phyloP scores from a whole-genome alignment of 2,329 filamentous ascomycete genomes.

The Septoria linicola region DNA sequence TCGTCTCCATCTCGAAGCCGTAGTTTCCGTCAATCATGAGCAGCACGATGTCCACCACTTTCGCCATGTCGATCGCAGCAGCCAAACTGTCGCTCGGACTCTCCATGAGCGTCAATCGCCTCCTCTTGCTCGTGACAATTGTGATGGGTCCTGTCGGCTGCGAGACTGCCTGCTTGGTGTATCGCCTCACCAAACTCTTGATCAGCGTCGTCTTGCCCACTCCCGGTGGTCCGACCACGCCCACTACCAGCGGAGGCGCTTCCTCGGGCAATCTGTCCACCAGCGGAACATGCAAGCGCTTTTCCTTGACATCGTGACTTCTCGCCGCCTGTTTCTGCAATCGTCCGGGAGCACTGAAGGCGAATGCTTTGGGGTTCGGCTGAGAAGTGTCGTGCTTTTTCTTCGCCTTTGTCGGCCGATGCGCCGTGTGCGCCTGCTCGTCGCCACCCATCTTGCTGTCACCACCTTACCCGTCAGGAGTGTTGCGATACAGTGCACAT shows the following conservation, averaged over 20 bases:
- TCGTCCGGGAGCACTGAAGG: conserved; percentile 77
- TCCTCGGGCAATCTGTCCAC: conserved; percentile 95
- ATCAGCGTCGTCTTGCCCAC: conserved; percentile 93
- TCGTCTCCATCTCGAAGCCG: conserved; percentile 99
- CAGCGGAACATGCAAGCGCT: conserved; percentile 90
- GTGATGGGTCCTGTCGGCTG: conserved; percentile 90
- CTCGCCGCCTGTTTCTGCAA: conserved; percentile 72
- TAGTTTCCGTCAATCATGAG: conserved; percentile 99
- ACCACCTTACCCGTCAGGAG: background rate
- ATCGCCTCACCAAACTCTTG: conserved; percentile 89
- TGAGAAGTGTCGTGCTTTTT: conserved; percentile 65
- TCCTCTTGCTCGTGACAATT: conserved; percentile 92
- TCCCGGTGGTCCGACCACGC: conserved; percentile 91
- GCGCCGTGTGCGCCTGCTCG: conserved; percentile 78
- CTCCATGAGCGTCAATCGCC: conserved; percentile 92
- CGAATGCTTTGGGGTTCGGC: conserved; percentile 86
- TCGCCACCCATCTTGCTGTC: conserved; percentile 36
- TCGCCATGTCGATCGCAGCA: conserved; percentile 94
- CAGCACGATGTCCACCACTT: conserved; percentile 94
- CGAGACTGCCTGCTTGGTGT: conserved; percentile 91
- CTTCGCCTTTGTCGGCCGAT: conserved; percentile 86
- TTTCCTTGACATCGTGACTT: conserved; percentile 85
- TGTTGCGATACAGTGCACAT: background rate
- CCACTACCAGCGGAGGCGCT: conserved; percentile 86
- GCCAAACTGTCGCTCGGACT: conserved; percentile 91